These are phyloP conservation scores for Pulveroboletus sp. DNA, from an alignment of 768 basidiomycete species.

Conservation along the genomic window DNA sequence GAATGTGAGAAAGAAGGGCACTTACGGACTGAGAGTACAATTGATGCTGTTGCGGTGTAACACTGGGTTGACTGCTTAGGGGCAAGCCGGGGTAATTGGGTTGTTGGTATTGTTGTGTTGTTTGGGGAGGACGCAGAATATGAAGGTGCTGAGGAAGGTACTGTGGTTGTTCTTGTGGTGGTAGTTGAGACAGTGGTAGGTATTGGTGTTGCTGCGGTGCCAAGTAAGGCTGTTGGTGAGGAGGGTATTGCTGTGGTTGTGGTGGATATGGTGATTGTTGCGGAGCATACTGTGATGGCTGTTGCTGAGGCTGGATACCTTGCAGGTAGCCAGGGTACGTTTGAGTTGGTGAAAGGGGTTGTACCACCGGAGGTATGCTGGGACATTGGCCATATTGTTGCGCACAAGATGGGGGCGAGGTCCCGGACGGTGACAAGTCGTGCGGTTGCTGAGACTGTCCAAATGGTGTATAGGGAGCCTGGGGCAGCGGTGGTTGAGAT, in stretches of 20 bases:
- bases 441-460: conserved; percentile 17
- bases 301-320: conserved; percentile 12
- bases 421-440: not conserved
- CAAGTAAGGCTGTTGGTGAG: conserved; percentile 10
- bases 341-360: conserved; percentile 12
- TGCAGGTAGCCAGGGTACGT: conserved; percentile 9
- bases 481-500: conserved; percentile 8
- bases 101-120: conserved; percentile 17
- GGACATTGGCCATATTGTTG: conserved; percentile 19
- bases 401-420: conserved; percentile 1
- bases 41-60: conserved; percentile 1
- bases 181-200: conserved; percentile 6
- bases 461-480: conserved; percentile 6
- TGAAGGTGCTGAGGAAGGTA: conserved; percentile 12
- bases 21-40: conserved; percentile 13
- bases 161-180: no score
- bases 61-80: conserved; percentile 5
- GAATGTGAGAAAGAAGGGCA: not conserved
- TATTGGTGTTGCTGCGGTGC: conserved; percentile 10
- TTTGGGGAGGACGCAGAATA: conserved; percentile 11
- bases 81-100: conserved; percentile 5
- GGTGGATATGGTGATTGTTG: conserved; percentile 9
- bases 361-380: conserved; percentile 2
- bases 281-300: not conserved
- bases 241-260: conserved; percentile 9